Evolutionary conservation across 306 rosid genomes (phyloP).

Genomic region (Casuarina glauca): DNA sequence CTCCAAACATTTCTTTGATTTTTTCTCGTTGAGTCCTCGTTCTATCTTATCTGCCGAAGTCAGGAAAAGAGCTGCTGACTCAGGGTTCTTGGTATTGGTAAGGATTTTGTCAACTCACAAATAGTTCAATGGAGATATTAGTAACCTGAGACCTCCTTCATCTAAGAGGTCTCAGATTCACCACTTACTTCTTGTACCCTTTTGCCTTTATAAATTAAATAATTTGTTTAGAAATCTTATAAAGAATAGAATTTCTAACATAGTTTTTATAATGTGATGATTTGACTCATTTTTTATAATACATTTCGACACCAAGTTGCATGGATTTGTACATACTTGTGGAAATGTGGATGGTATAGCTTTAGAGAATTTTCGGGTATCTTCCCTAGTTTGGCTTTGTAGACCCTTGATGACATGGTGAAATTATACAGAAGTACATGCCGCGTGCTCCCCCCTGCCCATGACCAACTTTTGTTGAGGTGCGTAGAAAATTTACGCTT

Average conservation of each 20-base stretch:
- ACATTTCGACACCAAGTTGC: neutral
- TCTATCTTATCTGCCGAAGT: conserved; percentile 52
- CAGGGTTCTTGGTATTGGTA: conserved; percentile 57
- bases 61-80: conserved; percentile 31
- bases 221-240: neutral
- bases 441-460: conserved; percentile 52
- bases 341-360: neutral
- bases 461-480: conserved; percentile 71
- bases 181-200: neutral
- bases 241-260: neutral
- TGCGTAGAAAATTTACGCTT: conserved; percentile 11
- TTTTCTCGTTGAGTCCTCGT: conserved; percentile 55
- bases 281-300: neutral
- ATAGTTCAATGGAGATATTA: neutral
- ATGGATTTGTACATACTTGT: neutral
- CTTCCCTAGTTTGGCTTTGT: conserved; percentile 31
- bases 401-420: conserved; percentile 74
- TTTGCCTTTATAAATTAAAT: too few species aligned
- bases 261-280: neutral
- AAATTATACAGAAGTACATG: conserved; percentile 55
- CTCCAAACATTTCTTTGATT: conserved; percentile 46
- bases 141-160: too few species aligned
- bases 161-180: neutral
- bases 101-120: conserved; percentile 12
- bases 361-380: neutral